Base-by-base conservation (phyloP, 2,329 filamentous ascomycete species). In the Colletotrichum coccodes region DNA sequence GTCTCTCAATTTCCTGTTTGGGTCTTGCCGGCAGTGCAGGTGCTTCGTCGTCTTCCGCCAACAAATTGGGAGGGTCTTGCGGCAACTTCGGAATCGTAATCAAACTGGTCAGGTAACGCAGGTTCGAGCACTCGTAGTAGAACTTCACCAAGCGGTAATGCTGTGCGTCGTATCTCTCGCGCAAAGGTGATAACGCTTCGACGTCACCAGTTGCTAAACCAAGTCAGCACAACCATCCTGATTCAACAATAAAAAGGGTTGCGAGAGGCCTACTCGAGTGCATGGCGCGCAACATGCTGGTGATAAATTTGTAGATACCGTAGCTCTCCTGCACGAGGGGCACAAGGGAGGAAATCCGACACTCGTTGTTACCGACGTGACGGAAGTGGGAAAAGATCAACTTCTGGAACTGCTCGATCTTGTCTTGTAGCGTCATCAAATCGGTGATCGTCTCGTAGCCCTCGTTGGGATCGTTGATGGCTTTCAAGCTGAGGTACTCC, bases 271-370 rank as follows among this genome's bases (percentile, higher is more conserved):
- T 85, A 95, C 93, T 94, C 3, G 93, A 95, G 79, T 99, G 95
- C 95, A 99, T 98, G 18, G 96, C 96, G 64, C 96, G 90, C 71
- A 99, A 83, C 96, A 99, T 99, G 91, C 96, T 99, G 0, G 96
- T 99, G 72, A 98, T 95, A 79, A 99, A 99, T 82, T 98, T 98
- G 86, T 99, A 99, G 74, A 99, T 98, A 54, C 96, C 96, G 81
- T 98, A 99, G 79, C 94, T 98, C 84, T 99, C 96, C 79, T 97
- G 94, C 3, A 99, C 96, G 49, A 99, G 84, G 3, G 95, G 94
- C 26, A 98, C 95, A 60, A 99, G 83, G 1, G 96, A 94, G 16
- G 95, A 97, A 76, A 99, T 99, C 71, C 95, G 89, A 80, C 95
- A 98, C 80, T 99, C 96, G 76, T 98, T 99, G 82, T 97, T 97